phyloP scores from a whole-genome alignment of 1,284 basidiomycete species.

The Cryptococcus jaspeensis region DNA sequence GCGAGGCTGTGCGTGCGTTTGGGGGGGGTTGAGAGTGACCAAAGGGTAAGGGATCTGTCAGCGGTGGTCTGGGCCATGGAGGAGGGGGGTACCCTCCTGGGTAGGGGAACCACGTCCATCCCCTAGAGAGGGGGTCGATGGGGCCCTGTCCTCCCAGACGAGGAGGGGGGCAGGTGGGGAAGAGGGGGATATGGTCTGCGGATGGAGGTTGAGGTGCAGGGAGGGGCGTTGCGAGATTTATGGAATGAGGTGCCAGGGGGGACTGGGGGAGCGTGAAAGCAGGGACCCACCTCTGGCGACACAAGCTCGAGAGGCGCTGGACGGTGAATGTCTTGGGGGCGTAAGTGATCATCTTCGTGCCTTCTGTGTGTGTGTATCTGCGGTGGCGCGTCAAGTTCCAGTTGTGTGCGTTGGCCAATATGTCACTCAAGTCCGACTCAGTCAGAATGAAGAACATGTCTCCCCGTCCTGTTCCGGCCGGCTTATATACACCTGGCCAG shows the following conservation, averaged over 20 bases:
- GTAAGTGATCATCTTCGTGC: constrained; percentile 24
- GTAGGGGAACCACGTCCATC: no score
- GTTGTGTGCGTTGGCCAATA: no score
- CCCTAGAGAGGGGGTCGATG: no score
- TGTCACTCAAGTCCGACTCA: no score
- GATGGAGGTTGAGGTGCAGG: background rate
- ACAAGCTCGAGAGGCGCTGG: constrained; percentile 8
- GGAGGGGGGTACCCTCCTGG: background rate
- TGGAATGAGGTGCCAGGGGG: background rate
- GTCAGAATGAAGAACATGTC: no score
- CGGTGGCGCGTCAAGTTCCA: no score
- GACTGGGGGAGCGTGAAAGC: background rate
- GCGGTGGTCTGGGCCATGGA: background rate
- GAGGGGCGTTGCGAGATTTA: no score
- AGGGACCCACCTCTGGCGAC: constrained; percentile 16
- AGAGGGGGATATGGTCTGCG: background rate
- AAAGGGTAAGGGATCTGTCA: background rate
- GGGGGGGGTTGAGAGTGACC: background rate
- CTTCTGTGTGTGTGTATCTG: no score
- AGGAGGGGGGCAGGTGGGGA: background rate
- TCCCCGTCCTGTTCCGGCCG: no score
- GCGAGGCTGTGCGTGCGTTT: background rate
- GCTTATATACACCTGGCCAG: no score
- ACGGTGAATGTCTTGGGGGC: constrained; percentile 17
- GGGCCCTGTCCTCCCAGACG: no score